Conservation (phyloP, 1,284 basidiomycete species). For the Albatrellus sp. region DNA sequence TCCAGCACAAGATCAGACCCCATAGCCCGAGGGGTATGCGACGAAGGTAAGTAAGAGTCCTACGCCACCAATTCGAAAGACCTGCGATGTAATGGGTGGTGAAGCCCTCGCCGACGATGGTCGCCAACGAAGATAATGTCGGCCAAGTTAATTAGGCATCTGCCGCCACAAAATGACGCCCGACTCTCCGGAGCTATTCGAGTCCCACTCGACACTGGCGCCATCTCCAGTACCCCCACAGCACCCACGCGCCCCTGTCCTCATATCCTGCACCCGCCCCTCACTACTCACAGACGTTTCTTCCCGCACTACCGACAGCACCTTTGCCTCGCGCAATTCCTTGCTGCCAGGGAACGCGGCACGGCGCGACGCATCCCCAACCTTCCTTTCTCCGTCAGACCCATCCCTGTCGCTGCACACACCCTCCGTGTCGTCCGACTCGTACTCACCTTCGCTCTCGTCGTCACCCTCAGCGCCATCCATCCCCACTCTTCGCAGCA, state of each 20-base stretch:
- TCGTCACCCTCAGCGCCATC: neutral
- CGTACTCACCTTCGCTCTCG: neutral
- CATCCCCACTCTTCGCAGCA: neutral
- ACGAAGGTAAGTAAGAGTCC: neutral
- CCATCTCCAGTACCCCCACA: slow-evolving; percentile 4
- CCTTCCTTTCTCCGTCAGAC: neutral
- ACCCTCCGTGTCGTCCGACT: neutral
- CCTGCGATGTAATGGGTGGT: neutral
- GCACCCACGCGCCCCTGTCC: slow-evolving; percentile 1
- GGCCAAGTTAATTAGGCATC: neutral
- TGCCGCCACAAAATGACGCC: slow-evolving; percentile 5
- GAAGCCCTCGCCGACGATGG: neutral
- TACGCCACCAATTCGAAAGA: neutral
- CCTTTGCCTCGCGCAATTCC: slow-evolving; percentile 6
- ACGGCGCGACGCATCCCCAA: neutral
- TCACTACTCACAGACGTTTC: slow-evolving; percentile 1
- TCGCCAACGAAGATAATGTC: slow-evolving; percentile 4
- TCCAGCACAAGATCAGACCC: neutral
- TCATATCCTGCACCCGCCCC: neutral
- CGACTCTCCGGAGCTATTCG: slow-evolving; percentile 11
- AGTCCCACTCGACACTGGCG: slow-evolving; percentile 9
- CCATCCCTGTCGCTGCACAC: neutral
- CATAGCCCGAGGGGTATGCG: neutral
- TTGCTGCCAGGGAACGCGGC: neutral
- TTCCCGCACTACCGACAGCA: slow-evolving; percentile 10